A percentile compares a stretch with the other conserved stretches of the same genome.
Conservation (phyloP, 2,329 filamentous ascomycete species). For the Exophiala spinifera region DNA sequence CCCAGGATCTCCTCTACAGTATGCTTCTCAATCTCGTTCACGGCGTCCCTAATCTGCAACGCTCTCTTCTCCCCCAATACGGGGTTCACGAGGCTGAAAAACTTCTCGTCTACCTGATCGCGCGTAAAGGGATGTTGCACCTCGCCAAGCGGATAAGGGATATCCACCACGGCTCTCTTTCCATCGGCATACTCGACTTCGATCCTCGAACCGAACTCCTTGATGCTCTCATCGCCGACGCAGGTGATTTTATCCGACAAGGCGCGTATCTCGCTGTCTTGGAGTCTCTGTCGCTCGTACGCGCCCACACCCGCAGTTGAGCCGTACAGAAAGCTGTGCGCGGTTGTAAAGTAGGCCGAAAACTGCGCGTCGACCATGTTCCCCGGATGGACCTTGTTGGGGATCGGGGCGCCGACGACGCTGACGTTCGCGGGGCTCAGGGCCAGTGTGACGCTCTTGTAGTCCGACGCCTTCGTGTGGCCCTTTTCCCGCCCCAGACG, state of each 20-base stretch:
- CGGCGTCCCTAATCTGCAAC: slow-evolving; percentile 13
- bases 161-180: slow-evolving; percentile 13
- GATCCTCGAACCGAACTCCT: slow-evolving; percentile 19
- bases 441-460: slow-evolving; percentile 15
- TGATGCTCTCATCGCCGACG: slow-evolving; percentile 17
- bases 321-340: slow-evolving; percentile 26
- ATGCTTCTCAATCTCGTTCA: slow-evolving; percentile 29
- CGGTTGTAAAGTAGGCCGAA: slow-evolving; percentile 36
- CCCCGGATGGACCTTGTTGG: slow-evolving; percentile 36
- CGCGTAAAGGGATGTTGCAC: slow-evolving; percentile 25
- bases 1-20: slow-evolving; percentile 17
- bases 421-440: slow-evolving; percentile 22
- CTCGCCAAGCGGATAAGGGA: slow-evolving; percentile 26
- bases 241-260: slow-evolving; percentile 24
- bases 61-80: slow-evolving; percentile 15
- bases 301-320: slow-evolving; percentile 15
- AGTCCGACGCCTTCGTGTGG: slow-evolving; percentile 3
- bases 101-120: slow-evolving; percentile 26
- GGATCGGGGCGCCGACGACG: slow-evolving; percentile 35
- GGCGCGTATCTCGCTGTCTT: slow-evolving; percentile 13
- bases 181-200: slow-evolving; percentile 24
- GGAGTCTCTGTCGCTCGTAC: slow-evolving; percentile 18
- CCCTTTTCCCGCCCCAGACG: slow-evolving; percentile 12
- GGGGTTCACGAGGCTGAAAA: slow-evolving; percentile 21
- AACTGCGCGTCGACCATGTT: slow-evolving; percentile 39